Percentiles rank a stretch among this genome's conserved stretches.
phyloP scores from a whole-genome alignment of 2,329 filamentous ascomycete species.

The Coniosporium tulheliwenetii region DNA sequence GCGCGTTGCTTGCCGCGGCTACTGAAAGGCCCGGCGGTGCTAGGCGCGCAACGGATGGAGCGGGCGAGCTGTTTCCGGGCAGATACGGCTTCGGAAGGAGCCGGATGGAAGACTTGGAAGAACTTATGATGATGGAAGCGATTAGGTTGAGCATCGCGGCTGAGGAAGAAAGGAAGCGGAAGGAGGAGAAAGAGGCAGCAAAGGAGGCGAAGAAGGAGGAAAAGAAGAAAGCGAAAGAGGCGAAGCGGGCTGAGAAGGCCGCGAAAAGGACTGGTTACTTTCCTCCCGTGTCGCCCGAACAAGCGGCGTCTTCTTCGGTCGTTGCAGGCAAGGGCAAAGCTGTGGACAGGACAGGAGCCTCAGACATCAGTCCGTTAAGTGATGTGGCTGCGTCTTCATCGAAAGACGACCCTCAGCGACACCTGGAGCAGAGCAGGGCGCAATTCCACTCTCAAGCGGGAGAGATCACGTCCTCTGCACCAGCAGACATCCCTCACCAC shows the following conservation, averaged over 20 bases:
- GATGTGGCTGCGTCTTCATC: constrained; percentile 2
- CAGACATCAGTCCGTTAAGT: background rate
- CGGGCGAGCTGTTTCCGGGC: constrained; percentile 20
- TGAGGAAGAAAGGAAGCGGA: constrained; percentile 82
- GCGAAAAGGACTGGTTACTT: constrained; percentile 47
- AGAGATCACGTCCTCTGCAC: constrained; percentile 7
- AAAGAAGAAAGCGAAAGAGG: constrained; percentile 52
- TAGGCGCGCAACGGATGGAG: constrained; percentile 11
- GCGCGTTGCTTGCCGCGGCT: constrained; percentile 12
- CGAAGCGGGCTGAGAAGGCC: constrained; percentile 53
- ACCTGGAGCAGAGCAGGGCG: constrained; percentile 28
- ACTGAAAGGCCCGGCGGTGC: constrained; percentile 10
- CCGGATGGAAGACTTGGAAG: constrained; percentile 77
- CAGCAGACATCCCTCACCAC: constrained; percentile 5
- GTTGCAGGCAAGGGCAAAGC: constrained; percentile 29
- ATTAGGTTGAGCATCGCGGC: constrained; percentile 80
- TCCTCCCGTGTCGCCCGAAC: constrained; percentile 1
- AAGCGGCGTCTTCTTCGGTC: background rate
- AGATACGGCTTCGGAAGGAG: constrained; percentile 39
- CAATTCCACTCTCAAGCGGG: constrained; percentile 18
- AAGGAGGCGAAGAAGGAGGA: constrained; percentile 77
- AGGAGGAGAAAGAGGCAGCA: constrained; percentile 61
- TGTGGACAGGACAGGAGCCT: constrained; percentile 21
- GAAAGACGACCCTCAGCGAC: constrained; percentile 25
- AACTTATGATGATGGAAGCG: constrained; percentile 98